Evolutionary conservation across 345 rosid genomes (phyloP).

Genomic region (Populus pruinosa): DNA sequence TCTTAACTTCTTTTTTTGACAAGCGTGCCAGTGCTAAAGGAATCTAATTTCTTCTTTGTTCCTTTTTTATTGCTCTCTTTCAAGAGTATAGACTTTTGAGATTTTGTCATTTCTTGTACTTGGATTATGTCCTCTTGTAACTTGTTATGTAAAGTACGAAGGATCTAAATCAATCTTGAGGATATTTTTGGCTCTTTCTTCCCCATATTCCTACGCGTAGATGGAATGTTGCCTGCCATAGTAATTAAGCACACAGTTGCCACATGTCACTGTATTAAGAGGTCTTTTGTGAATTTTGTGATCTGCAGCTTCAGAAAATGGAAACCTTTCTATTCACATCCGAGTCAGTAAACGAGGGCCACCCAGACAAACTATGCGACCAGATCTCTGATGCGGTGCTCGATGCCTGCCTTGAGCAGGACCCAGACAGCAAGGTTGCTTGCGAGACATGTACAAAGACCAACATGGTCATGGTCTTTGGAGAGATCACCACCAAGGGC

Average conservation of each 20-base stretch:
- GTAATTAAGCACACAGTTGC: neutral
- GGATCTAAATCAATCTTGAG: neutral
- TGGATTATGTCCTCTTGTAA: neutral
- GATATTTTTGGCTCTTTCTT: neutral
- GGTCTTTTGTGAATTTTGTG: neutral
- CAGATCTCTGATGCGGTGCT: slow-evolving; percentile 51
- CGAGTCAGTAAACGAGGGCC: slow-evolving; percentile 53
- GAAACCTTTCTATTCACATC: slow-evolving; percentile 51
- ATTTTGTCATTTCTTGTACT: neutral
- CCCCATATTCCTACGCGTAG: neutral
- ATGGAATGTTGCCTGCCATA: neutral
- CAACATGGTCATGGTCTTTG: slow-evolving; percentile 44
- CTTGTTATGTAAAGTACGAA: neutral
- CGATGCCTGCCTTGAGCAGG: slow-evolving; percentile 48
- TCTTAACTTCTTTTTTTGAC: neutral
- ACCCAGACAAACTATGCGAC: slow-evolving; percentile 50
- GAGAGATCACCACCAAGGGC: slow-evolving; percentile 41
- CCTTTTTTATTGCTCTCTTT: neutral
- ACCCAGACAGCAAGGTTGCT: slow-evolving; percentile 49
- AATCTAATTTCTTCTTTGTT: neutral
- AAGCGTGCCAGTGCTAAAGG: neutral
- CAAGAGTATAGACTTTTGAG: neutral
- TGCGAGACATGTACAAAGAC: slow-evolving; percentile 51
- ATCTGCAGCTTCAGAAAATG: slow-evolving; percentile 27
- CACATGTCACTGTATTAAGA: neutral